These are phyloP conservation scores for Microsporum ferrugineum DNA, from an alignment of 2,329 filamentous ascomycete genomes.

Conservation along the genomic window DNA sequence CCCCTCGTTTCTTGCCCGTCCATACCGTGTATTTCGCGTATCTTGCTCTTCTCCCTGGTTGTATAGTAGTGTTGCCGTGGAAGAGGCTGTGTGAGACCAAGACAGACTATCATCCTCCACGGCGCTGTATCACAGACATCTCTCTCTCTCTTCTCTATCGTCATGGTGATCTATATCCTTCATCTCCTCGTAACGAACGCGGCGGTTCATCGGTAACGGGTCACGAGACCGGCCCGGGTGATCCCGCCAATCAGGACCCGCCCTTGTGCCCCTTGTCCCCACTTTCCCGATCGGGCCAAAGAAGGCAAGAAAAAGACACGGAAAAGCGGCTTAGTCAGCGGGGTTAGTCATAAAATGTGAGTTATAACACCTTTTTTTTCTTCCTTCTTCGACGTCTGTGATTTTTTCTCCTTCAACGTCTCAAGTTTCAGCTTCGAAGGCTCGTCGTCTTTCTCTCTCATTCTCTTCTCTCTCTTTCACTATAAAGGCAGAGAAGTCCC, in stretches of 20 bases:
- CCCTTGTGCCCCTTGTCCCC: neutral
- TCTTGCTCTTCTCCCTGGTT: neutral
- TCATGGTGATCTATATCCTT: neutral
- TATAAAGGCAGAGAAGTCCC: neutral
- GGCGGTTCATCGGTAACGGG: neutral
- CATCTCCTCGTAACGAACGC: neutral
- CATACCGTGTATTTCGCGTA: neutral
- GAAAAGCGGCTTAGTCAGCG: neutral
- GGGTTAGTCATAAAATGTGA: neutral
- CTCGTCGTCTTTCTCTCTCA: neutral
- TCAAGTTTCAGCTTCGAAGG: neutral
- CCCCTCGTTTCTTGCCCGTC: neutral
- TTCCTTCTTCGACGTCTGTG: neutral
- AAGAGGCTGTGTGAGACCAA: neutral
- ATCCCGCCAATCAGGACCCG: neutral
- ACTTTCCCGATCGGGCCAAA: neutral
- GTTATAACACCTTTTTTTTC: neutral
- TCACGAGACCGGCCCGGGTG: conserved; percentile 1
- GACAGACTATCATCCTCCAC: neutral
- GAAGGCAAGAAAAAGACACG: conserved; percentile 2
- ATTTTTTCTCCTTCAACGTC: neutral
- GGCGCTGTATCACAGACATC: neutral
- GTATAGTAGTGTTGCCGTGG: no score
- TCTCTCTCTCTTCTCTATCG: neutral
- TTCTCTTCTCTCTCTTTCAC: neutral